A percentile compares a stretch with the other conserved stretches of the same genome.
Conservation (phyloP, 768 basidiomycete genomes). For the Suillus luteus region DNA sequence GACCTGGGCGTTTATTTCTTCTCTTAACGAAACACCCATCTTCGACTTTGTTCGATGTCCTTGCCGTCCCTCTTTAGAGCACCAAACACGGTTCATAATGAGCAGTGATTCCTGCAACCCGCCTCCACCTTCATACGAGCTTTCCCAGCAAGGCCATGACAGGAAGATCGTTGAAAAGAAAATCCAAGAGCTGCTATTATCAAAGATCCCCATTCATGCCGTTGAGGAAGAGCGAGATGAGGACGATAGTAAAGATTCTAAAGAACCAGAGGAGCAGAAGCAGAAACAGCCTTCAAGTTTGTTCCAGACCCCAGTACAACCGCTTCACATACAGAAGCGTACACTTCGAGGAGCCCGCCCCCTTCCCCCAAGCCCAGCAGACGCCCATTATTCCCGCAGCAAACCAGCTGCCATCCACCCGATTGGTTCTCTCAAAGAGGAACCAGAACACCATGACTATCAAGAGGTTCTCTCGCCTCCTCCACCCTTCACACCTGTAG, state of each 20-base stretch:
- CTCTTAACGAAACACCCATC: slow-evolving; percentile 9
- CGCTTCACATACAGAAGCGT: slow-evolving; percentile 17
- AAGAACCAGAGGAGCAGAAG: slow-evolving; percentile 6
- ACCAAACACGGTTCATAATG: slow-evolving; percentile 20
- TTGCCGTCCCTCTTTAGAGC: slow-evolving; percentile 5
- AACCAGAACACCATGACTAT: slow-evolving; percentile 7
- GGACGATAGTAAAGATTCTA: slow-evolving; percentile 19
- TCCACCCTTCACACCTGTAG: slow-evolving; percentile 35
- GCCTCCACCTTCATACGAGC: slow-evolving; percentile 45
- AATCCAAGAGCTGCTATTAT: slow-evolving; percentile 14
- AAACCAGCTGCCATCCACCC: background rate
- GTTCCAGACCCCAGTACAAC: slow-evolving; percentile 7
- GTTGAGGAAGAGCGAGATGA: slow-evolving; percentile 23
- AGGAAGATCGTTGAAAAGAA: slow-evolving; percentile 44
- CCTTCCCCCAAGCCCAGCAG: slow-evolving; percentile 28
- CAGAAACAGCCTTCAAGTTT: slow-evolving; percentile 9
- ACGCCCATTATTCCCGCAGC: background rate
- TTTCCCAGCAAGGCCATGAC: slow-evolving; percentile 46
- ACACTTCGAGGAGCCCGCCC: slow-evolving; percentile 22
- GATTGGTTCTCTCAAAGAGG: slow-evolving; percentile 14
- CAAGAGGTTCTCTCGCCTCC: slow-evolving; percentile 27
- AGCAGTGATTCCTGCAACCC: slow-evolving; percentile 27
- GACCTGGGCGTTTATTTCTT: slow-evolving; percentile 7
- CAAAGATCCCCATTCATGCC: slow-evolving; percentile 18
- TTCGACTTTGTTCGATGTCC: slow-evolving; percentile 9